These are phyloP conservation scores for Erythrobasidium hasegawianum DNA, from an alignment of 1,284 basidiomycete genomes.

Conservation along the genomic window DNA sequence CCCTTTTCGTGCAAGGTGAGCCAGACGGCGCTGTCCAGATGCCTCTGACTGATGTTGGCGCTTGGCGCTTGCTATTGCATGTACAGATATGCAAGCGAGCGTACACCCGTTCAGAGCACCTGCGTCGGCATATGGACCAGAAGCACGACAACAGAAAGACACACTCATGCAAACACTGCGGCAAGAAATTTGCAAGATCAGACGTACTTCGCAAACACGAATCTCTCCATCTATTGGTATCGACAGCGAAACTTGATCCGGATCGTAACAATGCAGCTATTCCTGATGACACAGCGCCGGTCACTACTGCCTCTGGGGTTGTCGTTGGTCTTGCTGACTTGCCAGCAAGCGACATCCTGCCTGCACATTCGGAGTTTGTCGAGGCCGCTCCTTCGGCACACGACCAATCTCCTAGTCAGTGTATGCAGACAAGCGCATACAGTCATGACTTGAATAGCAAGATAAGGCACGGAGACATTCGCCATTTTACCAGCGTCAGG, in stretches of 20 bases:
- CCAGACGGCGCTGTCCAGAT: neutral
- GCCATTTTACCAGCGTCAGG: too few species aligned
- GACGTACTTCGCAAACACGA: neutral
- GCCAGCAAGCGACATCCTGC: neutral
- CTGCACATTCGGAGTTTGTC: neutral
- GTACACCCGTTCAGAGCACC: neutral
- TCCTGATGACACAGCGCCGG: neutral
- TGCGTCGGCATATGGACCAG: neutral
- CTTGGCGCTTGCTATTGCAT: neutral
- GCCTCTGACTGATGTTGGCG: neutral
- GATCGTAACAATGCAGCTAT: neutral
- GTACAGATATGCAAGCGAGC: neutral
- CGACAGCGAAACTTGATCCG: neutral
- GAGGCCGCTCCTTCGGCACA: neutral
- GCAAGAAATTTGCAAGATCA: neutral
- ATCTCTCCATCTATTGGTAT: neutral
- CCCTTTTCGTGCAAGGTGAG: neutral
- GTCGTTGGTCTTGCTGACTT: neutral
- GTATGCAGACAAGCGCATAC: too few species aligned
- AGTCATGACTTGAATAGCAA: too few species aligned
- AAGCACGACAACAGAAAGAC: neutral
- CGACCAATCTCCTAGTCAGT: neutral
- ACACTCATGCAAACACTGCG: neutral
- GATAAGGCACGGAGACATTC: too few species aligned
- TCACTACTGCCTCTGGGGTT: neutral